A percentile compares a stretch with the other conserved stretches of the same genome.
Conservation (phyloP, 2,329 filamentous ascomycete species). For the Claviceps digitariae region DNA sequence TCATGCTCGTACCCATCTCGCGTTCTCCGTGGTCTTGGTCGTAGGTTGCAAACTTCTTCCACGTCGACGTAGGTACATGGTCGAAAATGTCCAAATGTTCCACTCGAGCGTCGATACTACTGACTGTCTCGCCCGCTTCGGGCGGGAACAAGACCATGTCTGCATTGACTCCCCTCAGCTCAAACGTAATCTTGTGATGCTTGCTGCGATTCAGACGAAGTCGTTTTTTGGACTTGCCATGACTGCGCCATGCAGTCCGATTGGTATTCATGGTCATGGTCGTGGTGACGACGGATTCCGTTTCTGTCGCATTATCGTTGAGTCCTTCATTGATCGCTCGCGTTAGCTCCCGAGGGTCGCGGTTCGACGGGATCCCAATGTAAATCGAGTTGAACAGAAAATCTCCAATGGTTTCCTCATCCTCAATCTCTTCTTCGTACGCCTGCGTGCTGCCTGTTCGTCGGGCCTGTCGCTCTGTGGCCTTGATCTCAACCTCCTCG, state of each 20-base stretch:
- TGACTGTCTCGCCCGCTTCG: slow-evolving; percentile 66
- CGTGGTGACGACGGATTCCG: slow-evolving; percentile 74
- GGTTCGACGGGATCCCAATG: slow-evolving; percentile 78
- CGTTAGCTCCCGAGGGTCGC: slow-evolving; percentile 69
- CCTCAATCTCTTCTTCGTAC: slow-evolving; percentile 59
- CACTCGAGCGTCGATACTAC: slow-evolving; percentile 72
- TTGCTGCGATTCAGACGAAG: slow-evolving; percentile 73
- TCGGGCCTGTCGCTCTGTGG: slow-evolving; percentile 57
- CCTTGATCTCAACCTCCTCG: slow-evolving; percentile 71
- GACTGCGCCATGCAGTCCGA: slow-evolving; percentile 29
- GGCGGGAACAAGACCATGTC: slow-evolving; percentile 74
- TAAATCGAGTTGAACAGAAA: slow-evolving; percentile 98
- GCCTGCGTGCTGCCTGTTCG: slow-evolving; percentile 41
- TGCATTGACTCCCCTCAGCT: slow-evolving; percentile 69
- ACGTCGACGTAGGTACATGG: slow-evolving; percentile 86
- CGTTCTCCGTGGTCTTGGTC: slow-evolving; percentile 76
- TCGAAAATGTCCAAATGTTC: slow-evolving; percentile 83
- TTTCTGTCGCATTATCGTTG: slow-evolving; percentile 77
- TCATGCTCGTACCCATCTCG: slow-evolving; percentile 77
- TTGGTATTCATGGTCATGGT: slow-evolving; percentile 47
- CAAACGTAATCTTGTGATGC: slow-evolving; percentile 90
- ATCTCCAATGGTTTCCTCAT: slow-evolving; percentile 80
- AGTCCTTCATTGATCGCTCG: slow-evolving; percentile 78
- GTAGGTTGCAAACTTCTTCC: slow-evolving; percentile 96
- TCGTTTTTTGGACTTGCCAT: slow-evolving; percentile 36